Evolutionary conservation across 495 filamentous ascomycete genomes (phyloP).

Genomic region (Penicillium samsonianum): DNA sequence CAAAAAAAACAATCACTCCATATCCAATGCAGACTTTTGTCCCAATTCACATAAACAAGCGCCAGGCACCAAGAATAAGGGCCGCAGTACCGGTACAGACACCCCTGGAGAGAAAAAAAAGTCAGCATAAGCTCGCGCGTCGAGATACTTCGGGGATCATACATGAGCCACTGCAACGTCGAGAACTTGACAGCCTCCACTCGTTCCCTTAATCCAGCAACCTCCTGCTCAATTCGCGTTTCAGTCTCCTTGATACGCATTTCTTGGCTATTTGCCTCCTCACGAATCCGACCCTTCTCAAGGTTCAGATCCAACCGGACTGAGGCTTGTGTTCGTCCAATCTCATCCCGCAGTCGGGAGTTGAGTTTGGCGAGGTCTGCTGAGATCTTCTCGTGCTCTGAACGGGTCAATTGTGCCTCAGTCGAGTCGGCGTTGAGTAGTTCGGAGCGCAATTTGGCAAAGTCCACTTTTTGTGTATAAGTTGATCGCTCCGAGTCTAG

Average conservation of each 20-base stretch:
- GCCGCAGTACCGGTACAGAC: slow-evolving; percentile 94
- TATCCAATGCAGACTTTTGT: slow-evolving; percentile 24
- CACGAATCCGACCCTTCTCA: slow-evolving; percentile 94
- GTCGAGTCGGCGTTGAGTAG: slow-evolving; percentile 87
- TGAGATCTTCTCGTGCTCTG: slow-evolving; percentile 87
- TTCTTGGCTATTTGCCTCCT: slow-evolving; percentile 96
- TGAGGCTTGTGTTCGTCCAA: slow-evolving; percentile 86
- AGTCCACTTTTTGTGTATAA: slow-evolving; percentile 98
- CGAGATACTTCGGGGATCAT: slow-evolving; percentile 26
- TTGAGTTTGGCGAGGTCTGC: slow-evolving; percentile 94
- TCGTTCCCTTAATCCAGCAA: slow-evolving; percentile 84
- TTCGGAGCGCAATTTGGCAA: slow-evolving; percentile 96
- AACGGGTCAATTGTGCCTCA: slow-evolving; percentile 82
- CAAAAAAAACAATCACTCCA: slow-evolving; percentile 24
- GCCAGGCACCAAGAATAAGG: slow-evolving; percentile 93
- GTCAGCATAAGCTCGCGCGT: slow-evolving; percentile 25
- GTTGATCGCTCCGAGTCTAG: slow-evolving; percentile 65
- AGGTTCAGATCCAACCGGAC: slow-evolving; percentile 92
- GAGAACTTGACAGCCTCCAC: slow-evolving; percentile 97
- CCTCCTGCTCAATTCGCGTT: slow-evolving; percentile 97
- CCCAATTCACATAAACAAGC: slow-evolving; percentile 65
- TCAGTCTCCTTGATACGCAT: slow-evolving; percentile 99
- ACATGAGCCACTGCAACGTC: slow-evolving; percentile 96
- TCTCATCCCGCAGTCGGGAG: slow-evolving; percentile 85
- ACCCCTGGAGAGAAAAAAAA: slow-evolving; percentile 54